These are phyloP conservation scores for Trichoderma atrobrunneum DNA, from an alignment of 2,329 filamentous ascomycete species.

Conservation along the genomic window DNA sequence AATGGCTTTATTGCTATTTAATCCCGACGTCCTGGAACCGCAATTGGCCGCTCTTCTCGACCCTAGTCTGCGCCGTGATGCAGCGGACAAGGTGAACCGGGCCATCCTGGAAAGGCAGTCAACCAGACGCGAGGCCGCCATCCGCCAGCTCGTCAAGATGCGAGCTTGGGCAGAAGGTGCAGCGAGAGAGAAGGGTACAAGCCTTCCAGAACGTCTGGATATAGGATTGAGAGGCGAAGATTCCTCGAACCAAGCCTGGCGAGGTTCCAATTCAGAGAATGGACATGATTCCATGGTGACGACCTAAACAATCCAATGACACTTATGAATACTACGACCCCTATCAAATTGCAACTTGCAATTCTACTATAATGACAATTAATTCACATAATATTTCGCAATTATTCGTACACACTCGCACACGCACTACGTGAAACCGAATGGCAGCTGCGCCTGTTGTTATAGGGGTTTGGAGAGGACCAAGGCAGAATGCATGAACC, in stretches of 20 bases:
- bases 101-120: constrained; percentile 76
- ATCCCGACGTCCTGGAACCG: constrained; percentile 73
- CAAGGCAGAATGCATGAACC: neutral
- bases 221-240: constrained; percentile 40
- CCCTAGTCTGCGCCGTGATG: constrained; percentile 72
- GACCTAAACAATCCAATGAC: constrained; percentile 34
- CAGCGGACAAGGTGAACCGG: constrained; percentile 87
- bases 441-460: neutral
- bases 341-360: neutral
- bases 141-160: constrained; percentile 76
- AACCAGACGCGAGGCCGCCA: constrained; percentile 72
- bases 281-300: constrained; percentile 54
- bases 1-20: constrained; percentile 88
- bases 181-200: constrained; percentile 40
- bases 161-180: constrained; percentile 79
- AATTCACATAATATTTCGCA: neutral
- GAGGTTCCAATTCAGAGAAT: constrained; percentile 32
- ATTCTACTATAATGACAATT: neutral
- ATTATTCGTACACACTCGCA: neutral
- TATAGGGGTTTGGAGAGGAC: neutral
- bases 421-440: neutral
- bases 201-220: constrained; percentile 36
- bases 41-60: constrained; percentile 74
- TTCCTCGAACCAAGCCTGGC: constrained; percentile 28
- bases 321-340: neutral